Base-by-base conservation (phyloP, 129 eudicot species). In the Pittosporum tobira region DNA sequence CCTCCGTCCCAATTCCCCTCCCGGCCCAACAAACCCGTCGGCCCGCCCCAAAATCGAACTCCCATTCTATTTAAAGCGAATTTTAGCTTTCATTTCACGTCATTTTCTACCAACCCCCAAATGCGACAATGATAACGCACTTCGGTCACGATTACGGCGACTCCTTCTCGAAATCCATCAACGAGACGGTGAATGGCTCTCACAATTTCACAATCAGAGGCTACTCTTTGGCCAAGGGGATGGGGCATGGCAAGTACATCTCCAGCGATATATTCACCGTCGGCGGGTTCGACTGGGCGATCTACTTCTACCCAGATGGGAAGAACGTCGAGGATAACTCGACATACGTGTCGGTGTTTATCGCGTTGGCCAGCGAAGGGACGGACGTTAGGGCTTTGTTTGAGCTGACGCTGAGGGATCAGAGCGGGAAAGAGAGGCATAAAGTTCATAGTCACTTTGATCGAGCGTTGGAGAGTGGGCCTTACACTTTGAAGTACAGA, bases 371-470 rank as follows among this genome's bases (percentile, higher is more conserved):
- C 5, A 78, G 87, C 42, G 94, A 84, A 0, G 94, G 87, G 42
- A 71, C 84, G 4, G 96, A 84, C 66, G 96, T 88, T 5, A 71
- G 94, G 82, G 90, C 94, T 25, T 50, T 81, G 77, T 84, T 84
- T 81, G 94, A 84, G 79, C 79, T 84, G 29, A 79, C 94, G 0
- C 59, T 88, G 68, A 55, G 73, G 80, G 96, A 84, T 81, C 88
- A 84, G 61, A 83, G 85, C 57, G 87, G 87, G n/a, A 83, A 73
- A 59, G 83, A 72, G 31, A 83, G 77, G 43, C 82, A 87, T 49
- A 87, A 87, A 61, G 88, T 87, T 19, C 96, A 87, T 70, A 87
- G 96, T 37, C 96, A 87, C 63, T 87, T 87, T 59, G 88, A 83
- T 71, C 82, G 96, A 15, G 85, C 85, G 14, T 71, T 79, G 65